phyloP scores from a whole-genome alignment of 352 stramenopile species.

The Thalassiosira sp. region DNA sequence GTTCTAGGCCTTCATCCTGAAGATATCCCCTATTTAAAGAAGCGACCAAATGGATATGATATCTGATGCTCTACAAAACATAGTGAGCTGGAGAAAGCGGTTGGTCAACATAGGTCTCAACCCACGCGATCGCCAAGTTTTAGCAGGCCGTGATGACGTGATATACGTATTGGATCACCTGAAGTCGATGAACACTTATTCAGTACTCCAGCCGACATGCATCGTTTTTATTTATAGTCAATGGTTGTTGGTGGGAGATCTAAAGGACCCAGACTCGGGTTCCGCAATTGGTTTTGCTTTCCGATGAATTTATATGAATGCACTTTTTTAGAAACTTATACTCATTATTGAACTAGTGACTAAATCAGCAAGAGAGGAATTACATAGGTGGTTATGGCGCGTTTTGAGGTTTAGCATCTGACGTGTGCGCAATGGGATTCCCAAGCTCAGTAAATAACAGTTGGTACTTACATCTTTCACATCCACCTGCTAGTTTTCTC shows the following conservation, averaged over 20 bases:
- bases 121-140: not conserved
- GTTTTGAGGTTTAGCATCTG: too few relatives aligned
- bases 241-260: not conserved
- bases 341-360: too few relatives aligned
- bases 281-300: too few relatives aligned
- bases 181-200: not conserved
- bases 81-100: not conserved
- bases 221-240: not conserved
- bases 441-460: too few relatives aligned
- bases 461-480: too few relatives aligned
- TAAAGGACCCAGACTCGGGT: not conserved
- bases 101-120: not conserved
- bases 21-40: not conserved
- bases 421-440: too few relatives aligned
- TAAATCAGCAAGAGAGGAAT: too few relatives aligned
- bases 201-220: not conserved
- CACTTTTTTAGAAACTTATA: too few relatives aligned
- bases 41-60: not conserved
- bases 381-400: too few relatives aligned
- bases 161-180: not conserved
- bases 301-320: too few relatives aligned
- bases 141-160: not conserved
- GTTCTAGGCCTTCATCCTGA: conserved; percentile 5
- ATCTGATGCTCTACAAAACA: not conserved
- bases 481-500: too few relatives aligned